Base-by-base conservation (phyloP, 805 yeast species). In the Zygosaccharomyces siamensis region DNA sequence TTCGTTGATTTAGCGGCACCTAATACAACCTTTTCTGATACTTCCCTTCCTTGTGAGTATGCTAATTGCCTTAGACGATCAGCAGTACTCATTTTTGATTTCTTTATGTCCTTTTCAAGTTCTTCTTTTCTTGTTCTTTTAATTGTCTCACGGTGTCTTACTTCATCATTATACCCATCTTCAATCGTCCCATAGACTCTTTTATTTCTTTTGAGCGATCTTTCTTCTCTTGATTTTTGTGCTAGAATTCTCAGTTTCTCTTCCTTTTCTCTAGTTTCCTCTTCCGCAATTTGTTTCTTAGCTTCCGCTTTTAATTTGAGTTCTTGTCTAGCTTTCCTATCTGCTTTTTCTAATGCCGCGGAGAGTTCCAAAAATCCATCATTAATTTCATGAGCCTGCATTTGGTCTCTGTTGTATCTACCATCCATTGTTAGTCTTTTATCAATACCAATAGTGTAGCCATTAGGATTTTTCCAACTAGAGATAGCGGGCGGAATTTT, bases 401-500 rank as follows among this genome's bases (percentile, higher is more conserved):
- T 59, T 24, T 60, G 51, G 0, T 70, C 65, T 5, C 69, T 67
- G 8, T 60, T 66, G 27, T 64, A 67, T 2, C 73, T 68, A 0
- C 73, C 74, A 47, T 72, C 76, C 11, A 77, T 75, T 2, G 80
- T 75, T 47, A 87, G 71, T 50, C 97, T 72, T 59, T 85, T 86
- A 47, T 89, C 96, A 36, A 90, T 66, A 0, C 85, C 81, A 39
- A 90, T 83, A 0, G 96, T 81, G 62, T 81, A 88, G 1, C 98
- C 97, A 57, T 86, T 85, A 14, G 90, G 87, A 65, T 93, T 93
- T 66, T 89, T 90, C 97, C 98, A 93, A 64, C 88, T 89, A 1
- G 98, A 92, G 0, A 92, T 79, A 1, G 95, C 88, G 0, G 96
- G 83, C 0, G 98, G 98, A 27, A 93, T 89, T 42, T 77, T 75